Evolutionary conservation across 768 basidiomycete genomes (phyloP), one percentile per base, ranked within the genome.

Genomic region (Rossbeevera mucosa): DNA sequence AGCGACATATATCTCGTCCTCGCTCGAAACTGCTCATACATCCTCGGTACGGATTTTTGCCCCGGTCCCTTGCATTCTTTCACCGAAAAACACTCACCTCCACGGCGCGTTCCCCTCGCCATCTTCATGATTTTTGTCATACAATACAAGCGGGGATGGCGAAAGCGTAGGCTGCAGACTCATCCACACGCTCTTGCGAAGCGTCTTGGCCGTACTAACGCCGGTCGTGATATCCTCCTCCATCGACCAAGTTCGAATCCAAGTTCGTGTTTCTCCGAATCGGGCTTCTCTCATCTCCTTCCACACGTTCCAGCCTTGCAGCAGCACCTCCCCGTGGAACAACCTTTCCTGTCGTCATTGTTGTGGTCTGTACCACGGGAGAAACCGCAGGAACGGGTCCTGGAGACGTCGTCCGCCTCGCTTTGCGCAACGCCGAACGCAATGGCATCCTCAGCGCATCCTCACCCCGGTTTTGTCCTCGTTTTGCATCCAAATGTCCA

Each of bases 91-190:
- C 12, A 49, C 45, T 47, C 11, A 33, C 24, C 31, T 49, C 60
- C 56, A 58, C 6, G 53, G 53, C 18, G 47, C 50, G 45, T 56
- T 36, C 52, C 26, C 28, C 56, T 7, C 55, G 64, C 6, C 67
- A 13, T 36, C 70, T 1, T 71, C 75, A 7, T 80, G 78, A 51
- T 85, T 77, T 22, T 80, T 79, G 9, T n/a, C 33, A 36, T n/a
- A 36, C 43, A 78, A 64, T 31, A 82, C 83, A 33, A 85, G 86
- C 7, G 88, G 86, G 1, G 88, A 78, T 0, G 82, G 71, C 6
- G 86, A 86, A 64, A 86, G 89, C 29, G 86, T 88, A 9, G 90
- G 90, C 41, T 83, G 77, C 31, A 91, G 66, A 25, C 86, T 88
- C 47, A 92, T 83, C 7, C 90, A 74, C 29, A 92, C 90, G 60